Evolutionary conservation across 176 grass and related monocot species (phyloP), one percentile per base, ranked within the genome.

Genomic region (Lolium rigidum): DNA sequence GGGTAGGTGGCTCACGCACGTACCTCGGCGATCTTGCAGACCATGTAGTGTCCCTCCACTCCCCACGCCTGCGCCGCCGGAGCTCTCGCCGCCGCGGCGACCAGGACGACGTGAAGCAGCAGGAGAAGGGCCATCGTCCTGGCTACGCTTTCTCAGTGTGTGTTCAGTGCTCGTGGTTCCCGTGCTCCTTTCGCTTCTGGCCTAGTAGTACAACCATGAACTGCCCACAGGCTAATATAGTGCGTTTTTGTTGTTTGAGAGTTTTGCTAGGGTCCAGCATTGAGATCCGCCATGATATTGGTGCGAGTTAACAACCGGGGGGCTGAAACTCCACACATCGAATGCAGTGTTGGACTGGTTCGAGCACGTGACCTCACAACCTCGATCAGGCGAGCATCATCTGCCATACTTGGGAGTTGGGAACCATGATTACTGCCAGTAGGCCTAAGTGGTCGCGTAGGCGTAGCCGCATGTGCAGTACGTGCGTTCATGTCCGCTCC

Each of bases 11-110:
- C 0, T 22, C 38, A 0, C 48, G 46, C 9, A 48, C 46, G 11
- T 50, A 95, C 93, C 88, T 95, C 88, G 26, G 93, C 90, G 76
- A 95, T 87, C 84, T 92, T 95, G 88, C 93, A 95, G 10, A 82
- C 49, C 90, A 95, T 95, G 88, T 84, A 95, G 82, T 95, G 93
- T 2, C 90, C 93, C 21, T 86, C 80, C 74, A 83, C 89, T 50
- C 93, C 93, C 90, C 93, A 95, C 21, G 86, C 90, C 9, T 70
- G 22, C 0, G 83, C 58, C 1, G 51, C 61, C 4, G 88, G 93
- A 31, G 83, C 82, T 0, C 50, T 43, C 74, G 86, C 77, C 35
- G 56, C 72, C 21, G 37, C 54, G 15, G 49, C 15, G 52, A 64
- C 59, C 24, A 92, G 20, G 22, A 95, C 11, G 47, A 85, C 13